phyloP scores from a whole-genome alignment of 495 filamentous ascomycete species.

The Annulohypoxylon nitens region DNA sequence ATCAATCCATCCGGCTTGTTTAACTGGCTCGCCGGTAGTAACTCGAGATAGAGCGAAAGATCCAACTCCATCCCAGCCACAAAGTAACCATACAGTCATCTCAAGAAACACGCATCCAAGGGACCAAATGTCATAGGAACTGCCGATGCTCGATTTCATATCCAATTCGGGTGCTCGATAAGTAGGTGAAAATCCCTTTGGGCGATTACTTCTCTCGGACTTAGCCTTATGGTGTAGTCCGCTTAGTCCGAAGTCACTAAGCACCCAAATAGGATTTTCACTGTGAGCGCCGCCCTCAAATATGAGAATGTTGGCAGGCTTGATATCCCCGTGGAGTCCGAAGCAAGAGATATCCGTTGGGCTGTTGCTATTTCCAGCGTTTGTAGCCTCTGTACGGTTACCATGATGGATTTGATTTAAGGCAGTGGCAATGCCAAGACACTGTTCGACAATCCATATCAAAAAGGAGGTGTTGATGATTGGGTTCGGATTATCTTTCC shows the following conservation, averaged over 20 bases:
- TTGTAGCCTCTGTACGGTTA: not conserved
- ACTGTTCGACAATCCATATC: constrained; percentile 37
- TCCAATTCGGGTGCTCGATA: constrained; percentile 43
- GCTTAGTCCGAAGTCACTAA: constrained; percentile 27
- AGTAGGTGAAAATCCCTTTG: constrained; percentile 29
- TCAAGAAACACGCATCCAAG: constrained; percentile 50
- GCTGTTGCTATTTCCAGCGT: not conserved
- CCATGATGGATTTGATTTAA: constrained; percentile 35
- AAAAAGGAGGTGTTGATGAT: not conserved
- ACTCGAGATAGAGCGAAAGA: constrained; percentile 34
- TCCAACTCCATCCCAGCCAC: constrained; percentile 36
- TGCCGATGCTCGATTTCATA: constrained; percentile 22
- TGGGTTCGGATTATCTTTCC: constrained; percentile 35
- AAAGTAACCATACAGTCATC: constrained; percentile 43
- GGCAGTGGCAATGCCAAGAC: constrained; percentile 31
- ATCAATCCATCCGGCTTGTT: constrained; percentile 4
- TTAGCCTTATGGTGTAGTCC: not conserved
- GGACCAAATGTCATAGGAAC: constrained; percentile 50
- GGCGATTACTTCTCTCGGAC: not conserved
- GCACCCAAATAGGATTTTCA: not conserved
- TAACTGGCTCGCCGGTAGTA: not conserved
- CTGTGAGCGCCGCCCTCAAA: not conserved
- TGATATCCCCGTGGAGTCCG: constrained; percentile 47
- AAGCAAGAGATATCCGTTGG: not conserved
- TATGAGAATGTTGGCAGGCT: constrained; percentile 36